These are phyloP conservation scores for Talaromyces sp. DNA, from an alignment of 2,329 filamentous ascomycete genomes.

Conservation along the genomic window DNA sequence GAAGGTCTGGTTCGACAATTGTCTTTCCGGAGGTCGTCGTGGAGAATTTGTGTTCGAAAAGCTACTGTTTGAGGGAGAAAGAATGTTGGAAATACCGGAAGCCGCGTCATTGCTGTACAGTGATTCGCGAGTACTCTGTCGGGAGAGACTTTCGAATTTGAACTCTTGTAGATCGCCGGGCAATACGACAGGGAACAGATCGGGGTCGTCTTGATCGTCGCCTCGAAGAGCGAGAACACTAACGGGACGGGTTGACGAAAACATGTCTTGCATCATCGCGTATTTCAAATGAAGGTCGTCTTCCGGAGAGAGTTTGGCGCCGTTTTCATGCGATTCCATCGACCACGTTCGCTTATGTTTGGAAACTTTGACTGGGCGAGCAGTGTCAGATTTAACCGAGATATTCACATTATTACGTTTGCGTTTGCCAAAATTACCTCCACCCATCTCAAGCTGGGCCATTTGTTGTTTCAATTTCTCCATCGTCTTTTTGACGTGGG, in stretches of 20 bases:
- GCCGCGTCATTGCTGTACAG: conserved; percentile 33
- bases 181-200: conserved; percentile 42
- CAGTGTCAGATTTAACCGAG: conserved; percentile 46
- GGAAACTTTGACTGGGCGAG: conserved; percentile 71
- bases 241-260: conserved; percentile 42
- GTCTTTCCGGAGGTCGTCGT: conserved; percentile 22
- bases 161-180: conserved; percentile 30
- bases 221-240: conserved; percentile 44
- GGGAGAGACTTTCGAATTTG: conserved; percentile 30
- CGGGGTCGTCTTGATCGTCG: conserved; percentile 46
- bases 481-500: conserved; percentile 93
- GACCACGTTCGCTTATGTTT: conserved; percentile 97
- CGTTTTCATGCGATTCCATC: conserved; percentile 66
- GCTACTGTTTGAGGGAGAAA: conserved; percentile 41
- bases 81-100: conserved; percentile 30
- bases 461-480: conserved; percentile 96
- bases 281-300: conserved; percentile 47
- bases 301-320: conserved; percentile 39
- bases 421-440: conserved; percentile 59
- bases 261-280: conserved; percentile 46
- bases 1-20: conserved; percentile 20
- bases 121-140: conserved; percentile 32
- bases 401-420: conserved; percentile 57
- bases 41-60: conserved; percentile 38
- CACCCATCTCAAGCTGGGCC: conserved; percentile 64